Base-by-base conservation (phyloP, 352 stramenopile species). In the Phytopythium litorale region DNA sequence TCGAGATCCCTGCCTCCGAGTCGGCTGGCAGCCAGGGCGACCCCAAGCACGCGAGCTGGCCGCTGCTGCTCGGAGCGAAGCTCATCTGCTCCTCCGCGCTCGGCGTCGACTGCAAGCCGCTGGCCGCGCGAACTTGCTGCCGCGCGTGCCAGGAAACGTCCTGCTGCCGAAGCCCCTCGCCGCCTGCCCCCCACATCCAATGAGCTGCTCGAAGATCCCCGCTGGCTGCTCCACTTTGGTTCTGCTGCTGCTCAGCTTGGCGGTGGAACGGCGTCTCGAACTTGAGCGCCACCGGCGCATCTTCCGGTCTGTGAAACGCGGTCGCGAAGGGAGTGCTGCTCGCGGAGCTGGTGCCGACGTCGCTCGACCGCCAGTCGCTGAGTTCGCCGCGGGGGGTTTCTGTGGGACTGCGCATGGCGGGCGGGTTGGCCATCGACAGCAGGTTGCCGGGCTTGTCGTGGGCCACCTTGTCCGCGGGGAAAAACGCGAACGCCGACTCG, bases 351-450 rank as follows among this genome's bases (percentile, higher is more conserved):
- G 15, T 0, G n/a, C 43, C 35, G 23, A 16, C 21, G 53, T 35
- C 38, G 21, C 8, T 59, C 4, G 53, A 5, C 5, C 21, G 23
- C 53, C 53, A 59, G 8, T 46, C 53, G 35, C 33, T 45, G 33
- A 46, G 50, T 2, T 59, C 53, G n/a, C 53, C 53, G n/a, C 53
- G 53, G n/a, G 53, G 19, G 15, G 37, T 50, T n/a, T 50, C 37
- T 9, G 53, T 32, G 35, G 35, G 38, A 30, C 33, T 49, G 53
- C 37, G 53, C n/a, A 37, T 21, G 13, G 12, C 5, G 11, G 35
- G 33, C 8, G 37, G n/a, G 23, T 21, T 49, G 37, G 19, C 21
- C 21, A 38, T 33, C 4, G 53, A 12, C 23, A 37, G 19, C n/a
- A 38, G 16, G 11, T 23, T 5, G 5, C 37, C 53, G 15, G 35